phyloP scores from a whole-genome alignment of 257 asterid species.

The Forsythia viridissima region DNA sequence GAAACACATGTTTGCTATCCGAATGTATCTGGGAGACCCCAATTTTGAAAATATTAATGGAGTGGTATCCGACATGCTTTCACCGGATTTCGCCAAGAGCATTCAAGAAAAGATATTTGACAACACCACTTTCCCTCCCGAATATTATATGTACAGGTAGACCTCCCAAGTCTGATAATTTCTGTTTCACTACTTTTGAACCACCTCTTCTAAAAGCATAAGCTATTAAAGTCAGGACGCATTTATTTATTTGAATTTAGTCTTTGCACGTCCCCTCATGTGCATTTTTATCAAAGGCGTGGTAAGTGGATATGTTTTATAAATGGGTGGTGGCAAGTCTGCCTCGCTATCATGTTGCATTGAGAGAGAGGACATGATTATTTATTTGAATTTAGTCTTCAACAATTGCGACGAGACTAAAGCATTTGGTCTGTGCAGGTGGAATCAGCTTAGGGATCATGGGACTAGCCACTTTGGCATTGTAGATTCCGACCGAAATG shows the following conservation, averaged over 20 bases:
- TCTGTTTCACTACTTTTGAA: background rate
- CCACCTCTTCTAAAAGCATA: background rate
- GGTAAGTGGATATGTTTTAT: too few species aligned
- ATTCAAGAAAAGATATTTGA: slow-evolving; percentile 60
- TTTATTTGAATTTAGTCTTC: background rate
- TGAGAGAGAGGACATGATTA: background rate
- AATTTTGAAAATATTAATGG: slow-evolving; percentile 48
- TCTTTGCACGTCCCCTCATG: too few species aligned
- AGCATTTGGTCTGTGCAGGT: slow-evolving; percentile 33
- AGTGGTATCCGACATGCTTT: slow-evolving; percentile 69
- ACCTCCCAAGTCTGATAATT: background rate
- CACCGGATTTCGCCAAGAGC: slow-evolving; percentile 64
- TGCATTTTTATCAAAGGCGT: too few species aligned
- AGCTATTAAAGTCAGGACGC: too few species aligned
- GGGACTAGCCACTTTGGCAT: slow-evolving; percentile 91
- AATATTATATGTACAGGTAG: slow-evolving; percentile 74
- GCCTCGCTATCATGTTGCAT: background rate
- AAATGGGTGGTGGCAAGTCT: too few species aligned
- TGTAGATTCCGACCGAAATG: slow-evolving; percentile 81
- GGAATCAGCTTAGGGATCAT: slow-evolving; percentile 78
- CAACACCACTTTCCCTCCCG: slow-evolving; percentile 91
- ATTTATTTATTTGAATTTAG: too few species aligned
- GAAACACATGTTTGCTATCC: slow-evolving; percentile 79
- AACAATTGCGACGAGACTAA: background rate
- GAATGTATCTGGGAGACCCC: slow-evolving; percentile 89